Conservation (phyloP, 768 basidiomycete genomes). For the Suillus decipiens region DNA sequence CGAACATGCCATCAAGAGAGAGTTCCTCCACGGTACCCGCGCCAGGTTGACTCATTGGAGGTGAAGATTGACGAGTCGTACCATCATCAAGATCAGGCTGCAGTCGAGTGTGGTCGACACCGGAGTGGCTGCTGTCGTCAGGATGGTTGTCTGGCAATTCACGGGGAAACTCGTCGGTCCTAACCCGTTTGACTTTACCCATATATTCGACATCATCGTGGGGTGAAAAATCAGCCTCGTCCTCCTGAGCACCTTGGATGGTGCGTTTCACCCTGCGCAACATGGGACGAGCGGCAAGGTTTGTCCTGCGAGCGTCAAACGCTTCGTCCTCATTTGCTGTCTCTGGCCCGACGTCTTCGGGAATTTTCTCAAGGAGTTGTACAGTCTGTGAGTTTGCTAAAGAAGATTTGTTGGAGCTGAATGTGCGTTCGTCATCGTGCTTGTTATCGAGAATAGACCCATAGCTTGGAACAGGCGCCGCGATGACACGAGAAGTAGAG, state of each 20-base stretch:
- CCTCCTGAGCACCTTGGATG: not conserved
- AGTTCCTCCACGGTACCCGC: constrained; percentile 5
- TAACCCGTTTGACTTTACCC: not conserved
- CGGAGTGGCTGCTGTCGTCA: not conserved
- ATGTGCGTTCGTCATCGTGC: not conserved
- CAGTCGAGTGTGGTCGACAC: not conserved
- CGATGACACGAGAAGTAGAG: constrained; percentile 1
- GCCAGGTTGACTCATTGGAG: not conserved
- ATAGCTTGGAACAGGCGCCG: constrained; percentile 2
- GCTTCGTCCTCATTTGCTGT: not conserved
- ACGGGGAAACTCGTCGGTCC: not conserved
- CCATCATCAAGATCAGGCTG: not conserved
- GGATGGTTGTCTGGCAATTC: not conserved
- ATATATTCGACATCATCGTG: not conserved
- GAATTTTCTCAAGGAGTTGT: constrained; percentile 1
- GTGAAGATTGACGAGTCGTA: not conserved
- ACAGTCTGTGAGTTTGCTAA: not conserved
- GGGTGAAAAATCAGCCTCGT: not conserved
- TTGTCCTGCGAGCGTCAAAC: not conserved
- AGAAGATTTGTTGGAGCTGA: constrained; percentile 5
- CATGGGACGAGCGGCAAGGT: not conserved
- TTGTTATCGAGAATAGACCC: not conserved
- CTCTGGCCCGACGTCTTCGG: constrained; percentile 4
- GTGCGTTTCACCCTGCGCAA: constrained; percentile 6
- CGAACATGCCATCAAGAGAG: constrained; percentile 21